Base-by-base conservation (phyloP, 768 basidiomycete genomes). In the Chalciporus piperatus region DNA sequence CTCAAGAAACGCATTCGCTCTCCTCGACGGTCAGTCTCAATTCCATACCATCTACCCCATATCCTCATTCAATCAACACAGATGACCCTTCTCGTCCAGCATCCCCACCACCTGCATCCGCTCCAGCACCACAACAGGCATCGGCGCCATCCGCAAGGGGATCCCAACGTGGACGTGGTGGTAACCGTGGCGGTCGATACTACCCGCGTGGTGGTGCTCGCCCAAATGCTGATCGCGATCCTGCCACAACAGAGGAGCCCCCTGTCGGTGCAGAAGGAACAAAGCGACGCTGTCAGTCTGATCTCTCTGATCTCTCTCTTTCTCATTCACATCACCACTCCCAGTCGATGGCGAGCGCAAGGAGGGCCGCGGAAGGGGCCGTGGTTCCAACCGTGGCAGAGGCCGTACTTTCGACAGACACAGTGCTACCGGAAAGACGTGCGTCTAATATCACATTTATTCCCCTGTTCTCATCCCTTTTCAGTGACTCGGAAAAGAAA, bases 401-500 rank as follows among this genome's bases (percentile, higher is more conserved):
- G 82, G 87, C 53, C 85, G 91, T 68, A 75, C 81, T 56, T 90
- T 83, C 67, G 94, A 96, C 76, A 89, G 78, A 72, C 92, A 93
- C 72, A 89, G 87, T 62, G 82, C 80, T 64, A 92, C 92, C 37
- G 92, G 88, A 69, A 89, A 87, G 73, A 85, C 77, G 89, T 88
- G 61, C 56, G 86, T 77, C 19, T 17, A 19, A 23, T 27, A 27
- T 16, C n/a, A 27, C 30, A 16, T 38, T 45, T 47, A 3, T 48
- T 41, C 20, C n/a, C 25, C 41, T 47, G 52, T 51, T 43, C 55
- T 55, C 54, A 57, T 51, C 52, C 49, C 30, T 51, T 43, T 51
- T 12, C 56, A 94, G 91, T 69, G 96, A 98, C 74, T 87, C 91
- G 41, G 90, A 94, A 60, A 98, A 98, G 81, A 92, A 92, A 76